Evolutionary conservation across 345 rosid species (phyloP), one percentile per base, ranked within the genome.

Genomic region (Nasturtium officinale): DNA sequence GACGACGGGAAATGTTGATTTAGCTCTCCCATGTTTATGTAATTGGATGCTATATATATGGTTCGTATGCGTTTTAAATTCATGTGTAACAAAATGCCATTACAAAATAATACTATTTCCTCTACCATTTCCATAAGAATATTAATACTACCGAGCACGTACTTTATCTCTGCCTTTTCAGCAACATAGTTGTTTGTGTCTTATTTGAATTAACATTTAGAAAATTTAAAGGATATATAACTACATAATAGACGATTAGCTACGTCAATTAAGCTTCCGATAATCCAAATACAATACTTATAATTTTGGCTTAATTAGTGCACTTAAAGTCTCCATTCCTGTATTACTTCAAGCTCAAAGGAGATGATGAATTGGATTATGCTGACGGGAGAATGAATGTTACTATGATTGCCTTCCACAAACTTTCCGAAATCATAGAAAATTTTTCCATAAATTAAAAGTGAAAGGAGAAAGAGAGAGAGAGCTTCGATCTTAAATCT

Each of bases 381-480:
- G 55, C 45, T 61, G 46, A 52, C 17, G 37, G 17, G 46, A 63
- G 15, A 43, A 53, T 62, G 55, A 42, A 20, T 60, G 23, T 40
- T 40, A 51, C 51, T 17, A 50, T 38, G 17, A 50, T 71, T 61
- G 63, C 2, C 43, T 63, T 26, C 37, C 51, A 53, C 56, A 72
- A 29, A 42, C 76, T 72, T 72, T 72, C 18, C 70, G 46, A 63
- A 61, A 62, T 45, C 71, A 43, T 13, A 64, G n/a, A 45, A 55
- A 70, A 63, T 20, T 54, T 54, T 73, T 61, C 63, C 40, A 13
- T 16, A 28, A n/a, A 43, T 29, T 9, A 51, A 40, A 55, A 54
- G 57, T 7, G 32, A 30, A 67, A 73, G 77, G 25, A 52, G 33
- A 40, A 61, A 57, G 9, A 72, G 54, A 54, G 54, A 54, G 63